Evolutionary conservation across 495 filamentous ascomycete genomes (phyloP), one percentile per base, ranked within the genome.

Genomic region (Penicillium subrubescens): DNA sequence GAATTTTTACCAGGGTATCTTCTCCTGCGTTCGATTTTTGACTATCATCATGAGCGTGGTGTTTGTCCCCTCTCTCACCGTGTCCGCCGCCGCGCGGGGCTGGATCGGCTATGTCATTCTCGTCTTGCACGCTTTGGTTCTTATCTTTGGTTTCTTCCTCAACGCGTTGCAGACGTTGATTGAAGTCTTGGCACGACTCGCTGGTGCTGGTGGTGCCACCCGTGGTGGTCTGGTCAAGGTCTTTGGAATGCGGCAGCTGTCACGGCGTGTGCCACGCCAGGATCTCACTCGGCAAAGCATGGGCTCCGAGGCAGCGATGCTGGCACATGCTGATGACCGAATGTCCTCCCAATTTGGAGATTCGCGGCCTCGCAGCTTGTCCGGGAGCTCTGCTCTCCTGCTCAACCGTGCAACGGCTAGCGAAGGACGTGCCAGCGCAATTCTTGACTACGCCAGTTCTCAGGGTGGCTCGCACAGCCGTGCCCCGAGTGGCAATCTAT

Each of bases 41-140:
- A 89, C 88, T 1, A 87, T 95, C 41, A 82, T 98, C 34, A 80
- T 99, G 23, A 94, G 91, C 80, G 86, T 97, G 27, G 84, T 93
- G 2, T 99, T 99, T 75, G 84, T 94, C 14, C 93, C 94, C 3
- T 89, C 90, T 14, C 80, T 97, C 5, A 87, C 88, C 3, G 86
- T 97, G 8, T 84, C 86, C 3, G 87, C 93, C 68, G 86, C 88
- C 0, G 81, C 92, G 5, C 93, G 92, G 67, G 92, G 93, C 15
- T 99, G 95, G 95, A 91, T 97, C 67, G 95, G 94, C 34, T 99
- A 98, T 74, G 85, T 88, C 21, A 97, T 98, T 59, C 84, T 99
- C 31, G 74, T 96, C 25, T 83, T 96, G 57, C 95, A 99, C 69
- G 94, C 85, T 12, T 82, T 91, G 64, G 92, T 97, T 8, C 81